Percentiles rank a stretch among this genome's conserved stretches.
These are phyloP conservation scores for Clavariopsis aquatica DNA, from an alignment of 495 filamentous ascomycete species.

Conservation along the genomic window DNA sequence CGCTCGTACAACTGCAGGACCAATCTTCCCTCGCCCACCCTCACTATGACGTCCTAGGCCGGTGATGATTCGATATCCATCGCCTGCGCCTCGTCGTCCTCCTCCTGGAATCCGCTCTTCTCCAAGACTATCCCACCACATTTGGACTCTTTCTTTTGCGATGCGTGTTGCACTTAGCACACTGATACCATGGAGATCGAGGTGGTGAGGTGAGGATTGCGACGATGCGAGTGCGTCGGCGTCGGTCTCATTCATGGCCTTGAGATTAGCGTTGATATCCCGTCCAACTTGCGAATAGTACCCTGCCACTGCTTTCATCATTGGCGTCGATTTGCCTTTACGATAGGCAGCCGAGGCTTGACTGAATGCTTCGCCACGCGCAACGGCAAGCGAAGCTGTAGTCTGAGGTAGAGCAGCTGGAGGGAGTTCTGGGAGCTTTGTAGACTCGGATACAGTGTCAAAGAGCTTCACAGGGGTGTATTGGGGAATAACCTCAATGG, in stretches of 20 bases:
- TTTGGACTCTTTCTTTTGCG: slow-evolving; percentile 61
- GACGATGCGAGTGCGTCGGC: slow-evolving; percentile 63
- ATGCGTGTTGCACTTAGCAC: slow-evolving; percentile 80
- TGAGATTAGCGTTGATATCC: slow-evolving; percentile 52
- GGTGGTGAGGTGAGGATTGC: slow-evolving; percentile 56
- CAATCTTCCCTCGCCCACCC: slow-evolving; percentile 71
- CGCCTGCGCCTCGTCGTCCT: slow-evolving; percentile 45
- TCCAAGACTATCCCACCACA: slow-evolving; percentile 79
- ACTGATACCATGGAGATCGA: slow-evolving; percentile 84
- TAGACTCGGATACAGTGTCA: slow-evolving; percentile 13
- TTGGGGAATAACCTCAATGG: slow-evolving; percentile 47
- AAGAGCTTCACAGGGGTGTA: slow-evolving; percentile 40
- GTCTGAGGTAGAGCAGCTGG: slow-evolving; percentile 13
- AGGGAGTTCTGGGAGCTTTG: slow-evolving; percentile 13
- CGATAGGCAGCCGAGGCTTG: slow-evolving; percentile 65
- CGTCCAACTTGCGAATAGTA: slow-evolving; percentile 65
- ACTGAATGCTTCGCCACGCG: slow-evolving; percentile 53
- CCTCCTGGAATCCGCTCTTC: slow-evolving; percentile 56
- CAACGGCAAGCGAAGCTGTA: slow-evolving; percentile 43
- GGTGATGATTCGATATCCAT: slow-evolving; percentile 71
- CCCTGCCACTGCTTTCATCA: slow-evolving; percentile 67
- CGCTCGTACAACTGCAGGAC: slow-evolving; percentile 77
- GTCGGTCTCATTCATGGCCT: slow-evolving; percentile 49
- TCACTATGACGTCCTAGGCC: slow-evolving; percentile 76
- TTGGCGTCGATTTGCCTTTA: slow-evolving; percentile 62